Conservation (phyloP, 805 yeast genomes). For the Wickerhamomyces canadensis region DNA sequence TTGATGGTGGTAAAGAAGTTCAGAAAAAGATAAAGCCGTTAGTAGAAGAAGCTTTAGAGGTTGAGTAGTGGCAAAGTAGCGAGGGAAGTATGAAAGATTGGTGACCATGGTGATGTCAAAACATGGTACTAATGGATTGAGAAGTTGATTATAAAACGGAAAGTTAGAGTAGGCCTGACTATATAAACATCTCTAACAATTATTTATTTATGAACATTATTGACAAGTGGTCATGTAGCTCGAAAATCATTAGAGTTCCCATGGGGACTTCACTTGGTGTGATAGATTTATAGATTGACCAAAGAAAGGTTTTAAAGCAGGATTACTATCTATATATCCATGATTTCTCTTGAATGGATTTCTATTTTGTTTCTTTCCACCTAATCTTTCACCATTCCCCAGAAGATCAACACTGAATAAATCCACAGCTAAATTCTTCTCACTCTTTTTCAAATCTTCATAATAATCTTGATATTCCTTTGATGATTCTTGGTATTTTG, state of each 20-base stretch:
- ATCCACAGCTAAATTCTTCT: constrained; percentile 46
- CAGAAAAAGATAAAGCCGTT: not conserved
- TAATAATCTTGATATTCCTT: constrained; percentile 34
- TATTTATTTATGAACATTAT: too few species aligned
- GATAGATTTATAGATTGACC: not conserved
- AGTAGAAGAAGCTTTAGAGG: too few species aligned
- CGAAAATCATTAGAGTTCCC: too few species aligned
- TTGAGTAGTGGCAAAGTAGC: too few species aligned
- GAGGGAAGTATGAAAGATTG: too few species aligned
- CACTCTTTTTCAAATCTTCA: constrained; percentile 40
- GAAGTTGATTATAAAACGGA: too few species aligned
- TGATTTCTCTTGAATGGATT: constrained; percentile 50
- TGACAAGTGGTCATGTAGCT: too few species aligned
- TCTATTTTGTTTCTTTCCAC: constrained; percentile 43
- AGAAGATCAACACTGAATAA: constrained; percentile 52
- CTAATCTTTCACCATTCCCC: constrained; percentile 42
- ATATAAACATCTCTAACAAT: too few species aligned
- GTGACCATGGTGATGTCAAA: too few species aligned
- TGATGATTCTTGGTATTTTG: constrained; percentile 26
- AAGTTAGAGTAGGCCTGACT: too few species aligned
- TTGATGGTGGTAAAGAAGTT: constrained; percentile 19
- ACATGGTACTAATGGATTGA: too few species aligned
- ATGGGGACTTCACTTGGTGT: constrained; percentile 4
- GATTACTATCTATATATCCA: constrained; percentile 26
- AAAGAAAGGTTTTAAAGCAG: constrained; percentile 11